Evolutionary conservation across 495 filamentous ascomycete genomes (phyloP), one percentile per base, ranked within the genome.

Genomic region (Niebla homalea): DNA sequence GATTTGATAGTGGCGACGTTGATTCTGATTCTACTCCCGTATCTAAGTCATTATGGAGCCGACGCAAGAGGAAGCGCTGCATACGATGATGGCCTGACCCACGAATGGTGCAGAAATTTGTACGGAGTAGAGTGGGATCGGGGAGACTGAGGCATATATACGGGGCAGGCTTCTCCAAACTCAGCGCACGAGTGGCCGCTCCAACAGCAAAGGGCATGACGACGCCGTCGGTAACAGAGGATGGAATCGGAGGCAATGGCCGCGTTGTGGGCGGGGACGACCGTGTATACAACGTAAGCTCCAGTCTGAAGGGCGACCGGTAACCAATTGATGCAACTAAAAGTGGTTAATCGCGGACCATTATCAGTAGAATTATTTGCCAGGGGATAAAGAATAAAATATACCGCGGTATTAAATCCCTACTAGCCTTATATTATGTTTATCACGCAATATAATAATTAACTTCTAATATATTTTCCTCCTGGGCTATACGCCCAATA

Each of bases 51-150:
- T 50, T 23, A 53, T 57, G 36, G 46, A 50, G 8, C 85, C 85
- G 57, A 90, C 88, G 45, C 82, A 83, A 12, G 84, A 86, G 3
- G 79, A 82, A 25, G 84, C 85, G 36, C 85, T 85, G 1, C 84
- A 87, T 57, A 89, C 78, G 46, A 87, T 61, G 41, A 89, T 70
- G 4, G 82, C 87, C 64, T 87, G 87, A 68, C 81, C 81, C 49
- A 72, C 66, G 16, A 43, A 42, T 4, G 50, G 45, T 12, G 49
- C 26, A n/a, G 51, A 46, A 7, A 49, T 44, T 5, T 59, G 23
- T 6, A n/a, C n/a, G n/a, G n/a, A n/a, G n/a, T n/a, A 67, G 49
- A 8, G 65, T 63, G 14, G 65, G 65, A 41, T 62, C 65, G 15
- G 59, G 64, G 19, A 68, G 54, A 18, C 53, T 61, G n/a, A 67